phyloP scores from a whole-genome alignment of 2,329 filamentous ascomycete species.

The Apiospora pterosperma region DNA sequence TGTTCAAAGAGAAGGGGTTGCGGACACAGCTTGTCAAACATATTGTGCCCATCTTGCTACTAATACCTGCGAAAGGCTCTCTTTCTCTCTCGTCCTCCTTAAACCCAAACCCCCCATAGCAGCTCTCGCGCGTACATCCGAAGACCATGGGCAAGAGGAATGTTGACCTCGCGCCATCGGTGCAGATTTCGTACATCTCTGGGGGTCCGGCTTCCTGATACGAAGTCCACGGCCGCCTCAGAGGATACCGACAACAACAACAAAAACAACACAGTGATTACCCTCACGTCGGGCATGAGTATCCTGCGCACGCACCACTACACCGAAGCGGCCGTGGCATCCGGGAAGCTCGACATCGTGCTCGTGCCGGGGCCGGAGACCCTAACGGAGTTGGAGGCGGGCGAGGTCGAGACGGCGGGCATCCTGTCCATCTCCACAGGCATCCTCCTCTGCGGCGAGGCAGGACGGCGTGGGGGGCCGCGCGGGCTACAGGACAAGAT shows the following conservation, averaged over 20 bases:
- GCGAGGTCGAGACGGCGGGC: conserved; percentile 35
- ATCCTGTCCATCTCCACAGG: conserved; percentile 52
- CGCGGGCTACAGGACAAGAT: conserved; percentile 39
- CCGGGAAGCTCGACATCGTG: conserved; percentile 48
- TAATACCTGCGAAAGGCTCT: background rate
- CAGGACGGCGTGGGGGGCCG: conserved; percentile 43
- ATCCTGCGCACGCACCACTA: conserved; percentile 41
- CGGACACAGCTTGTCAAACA: no score
- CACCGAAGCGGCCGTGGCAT: conserved; percentile 41
- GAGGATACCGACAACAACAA: background rate
- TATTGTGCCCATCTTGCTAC: background rate
- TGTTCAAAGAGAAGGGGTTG: background rate
- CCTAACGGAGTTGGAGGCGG: conserved; percentile 20
- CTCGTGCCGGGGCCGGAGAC: conserved; percentile 50
- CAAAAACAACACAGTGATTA: conserved; percentile 22
- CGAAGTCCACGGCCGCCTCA: background rate
- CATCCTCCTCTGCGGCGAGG: conserved; percentile 43
- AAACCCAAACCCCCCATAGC: background rate
- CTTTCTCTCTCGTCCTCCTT: background rate
- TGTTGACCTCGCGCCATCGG: conserved; percentile 36
- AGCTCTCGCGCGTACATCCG: background rate
- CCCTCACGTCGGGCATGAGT: conserved; percentile 36
- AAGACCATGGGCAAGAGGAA: conserved; percentile 6
- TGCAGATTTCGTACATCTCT: conserved; percentile 44
- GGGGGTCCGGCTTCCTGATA: conserved; percentile 16